Evolutionary conservation across 257 asterid genomes (phyloP).

Genomic region (Buddleja alternifolia): DNA sequence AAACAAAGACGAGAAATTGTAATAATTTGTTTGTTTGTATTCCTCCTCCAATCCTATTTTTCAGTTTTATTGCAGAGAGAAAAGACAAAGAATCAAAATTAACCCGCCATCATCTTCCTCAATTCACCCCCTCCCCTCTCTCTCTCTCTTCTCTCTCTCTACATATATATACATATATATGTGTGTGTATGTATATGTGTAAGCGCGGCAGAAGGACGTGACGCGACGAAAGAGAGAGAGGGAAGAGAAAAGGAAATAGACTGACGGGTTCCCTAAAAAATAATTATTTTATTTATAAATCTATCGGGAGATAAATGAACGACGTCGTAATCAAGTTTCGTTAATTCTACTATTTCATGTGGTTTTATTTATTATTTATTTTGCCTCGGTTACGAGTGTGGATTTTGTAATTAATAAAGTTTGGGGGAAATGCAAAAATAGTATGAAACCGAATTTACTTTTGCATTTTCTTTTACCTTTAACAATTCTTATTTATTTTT

Average conservation of each 20-base stretch:
- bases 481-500: neutral
- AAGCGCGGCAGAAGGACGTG: no score
- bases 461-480: neutral
- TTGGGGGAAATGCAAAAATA: neutral
- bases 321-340: neutral
- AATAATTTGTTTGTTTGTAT: constrained; percentile 22
- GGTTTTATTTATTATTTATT: neutral
- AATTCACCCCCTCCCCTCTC: neutral
- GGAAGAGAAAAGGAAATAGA: constrained; percentile 29
- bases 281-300: no score
- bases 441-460: constrained; percentile 16
- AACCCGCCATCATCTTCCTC: constrained; percentile 22
- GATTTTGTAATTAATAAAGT: constrained; percentile 38
- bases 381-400: constrained; percentile 24
- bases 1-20: constrained; percentile 30
- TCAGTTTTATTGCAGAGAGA: constrained; percentile 47
- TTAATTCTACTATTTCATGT: neutral
- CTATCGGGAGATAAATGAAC: no score
- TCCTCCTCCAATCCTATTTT: constrained; percentile 32
- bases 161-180: neutral
- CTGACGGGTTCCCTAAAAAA: constrained; percentile 1
- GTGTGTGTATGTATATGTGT: constrained; percentile 1
- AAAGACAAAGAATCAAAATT: constrained; percentile 30
- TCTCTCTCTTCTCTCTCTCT: constrained; percentile 5
- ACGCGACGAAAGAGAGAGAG: constrained; percentile 36